Evolutionary conservation across 306 rosid species (phyloP).

Genomic region (Betula pendula): DNA sequence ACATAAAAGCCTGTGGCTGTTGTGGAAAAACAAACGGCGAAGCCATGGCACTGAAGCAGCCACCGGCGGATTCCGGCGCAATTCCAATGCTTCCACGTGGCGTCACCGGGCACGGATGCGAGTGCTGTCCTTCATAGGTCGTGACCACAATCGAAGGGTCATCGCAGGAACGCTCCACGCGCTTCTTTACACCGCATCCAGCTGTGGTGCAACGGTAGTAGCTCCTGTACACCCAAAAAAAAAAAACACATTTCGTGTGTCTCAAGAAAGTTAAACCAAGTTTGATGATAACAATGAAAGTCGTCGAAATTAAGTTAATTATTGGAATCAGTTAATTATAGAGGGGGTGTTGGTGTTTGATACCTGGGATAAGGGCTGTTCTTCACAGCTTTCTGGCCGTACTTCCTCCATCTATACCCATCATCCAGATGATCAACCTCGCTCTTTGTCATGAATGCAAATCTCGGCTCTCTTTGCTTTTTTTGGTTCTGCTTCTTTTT

Average conservation of each 20-base stretch:
- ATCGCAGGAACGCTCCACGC: constrained; percentile 76
- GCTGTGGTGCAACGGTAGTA: constrained; percentile 88
- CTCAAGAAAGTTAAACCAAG: constrained; percentile 18
- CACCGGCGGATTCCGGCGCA: constrained; percentile 25
- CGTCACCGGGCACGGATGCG: constrained; percentile 56
- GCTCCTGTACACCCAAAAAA: constrained; percentile 50
- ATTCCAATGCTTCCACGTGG: constrained; percentile 52
- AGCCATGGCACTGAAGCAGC: constrained; percentile 21
- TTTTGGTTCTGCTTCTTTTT: constrained; percentile 80
- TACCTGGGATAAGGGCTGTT: constrained; percentile 97
- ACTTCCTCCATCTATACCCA: constrained; percentile 92
- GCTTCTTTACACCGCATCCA: constrained; percentile 80
- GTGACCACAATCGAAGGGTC: constrained; percentile 71
- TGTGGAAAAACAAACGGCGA: constrained; percentile 24
- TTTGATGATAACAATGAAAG: neutral
- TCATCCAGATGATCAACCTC: constrained; percentile 89
- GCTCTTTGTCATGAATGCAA: constrained; percentile 85
- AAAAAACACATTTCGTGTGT: neutral
- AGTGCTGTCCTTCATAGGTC: constrained; percentile 94
- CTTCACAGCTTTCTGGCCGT: constrained; percentile 95
- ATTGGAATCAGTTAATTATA: too few species aligned
- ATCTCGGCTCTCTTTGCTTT: constrained; percentile 66
- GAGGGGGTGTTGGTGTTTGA: neutral
- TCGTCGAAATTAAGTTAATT: neutral
- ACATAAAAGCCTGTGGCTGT: constrained; percentile 33